A percentile compares a stretch with the other conserved stretches of the same genome.
phyloP scores from a whole-genome alignment of 2,329 filamentous ascomycete genomes.

The Emmonsiellopsis sp. region DNA sequence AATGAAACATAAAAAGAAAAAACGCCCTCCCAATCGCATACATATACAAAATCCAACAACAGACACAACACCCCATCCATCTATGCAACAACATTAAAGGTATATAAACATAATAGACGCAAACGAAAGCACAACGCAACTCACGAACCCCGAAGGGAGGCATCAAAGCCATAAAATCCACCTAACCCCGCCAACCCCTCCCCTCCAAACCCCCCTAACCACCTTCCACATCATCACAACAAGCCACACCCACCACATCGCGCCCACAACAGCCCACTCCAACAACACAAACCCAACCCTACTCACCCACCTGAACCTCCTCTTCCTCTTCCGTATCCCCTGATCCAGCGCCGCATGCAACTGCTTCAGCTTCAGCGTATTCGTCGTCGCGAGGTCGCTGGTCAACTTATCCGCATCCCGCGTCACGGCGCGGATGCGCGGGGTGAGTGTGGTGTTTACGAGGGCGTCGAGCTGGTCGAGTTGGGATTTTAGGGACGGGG shows the following conservation, averaged over 20 bases:
- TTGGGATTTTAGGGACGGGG: slow-evolving; percentile 36
- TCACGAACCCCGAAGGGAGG: not conserved
- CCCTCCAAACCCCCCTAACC: slow-evolving; percentile 53
- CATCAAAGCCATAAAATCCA: slow-evolving; percentile 74
- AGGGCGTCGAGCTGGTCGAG: slow-evolving; percentile 37
- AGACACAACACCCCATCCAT: too few relatives aligned
- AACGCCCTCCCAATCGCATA: too few relatives aligned
- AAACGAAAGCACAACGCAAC: too few relatives aligned
- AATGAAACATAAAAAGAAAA: too few relatives aligned
- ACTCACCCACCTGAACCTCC: slow-evolving; percentile 66
- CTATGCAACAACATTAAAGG: too few relatives aligned
- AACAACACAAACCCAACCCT: slow-evolving; percentile 70
- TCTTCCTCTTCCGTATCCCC: slow-evolving; percentile 62
- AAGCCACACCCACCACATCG: slow-evolving; percentile 94
- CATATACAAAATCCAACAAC: too few relatives aligned
- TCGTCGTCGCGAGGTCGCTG: slow-evolving; percentile 64
- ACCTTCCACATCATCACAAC: slow-evolving; percentile 69
- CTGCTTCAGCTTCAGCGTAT: slow-evolving; percentile 71
- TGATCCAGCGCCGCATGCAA: slow-evolving; percentile 65
- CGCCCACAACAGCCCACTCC: slow-evolving; percentile 78
- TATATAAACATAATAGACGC: too few relatives aligned
- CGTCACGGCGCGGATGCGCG: slow-evolving; percentile 56
- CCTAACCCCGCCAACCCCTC: slow-evolving; percentile 50
- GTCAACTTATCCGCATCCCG: slow-evolving; percentile 74
- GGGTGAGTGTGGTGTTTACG: slow-evolving; percentile 43